These are phyloP conservation scores for Polychaeton citri DNA, from an alignment of 2,329 filamentous ascomycete species.

Conservation along the genomic window DNA sequence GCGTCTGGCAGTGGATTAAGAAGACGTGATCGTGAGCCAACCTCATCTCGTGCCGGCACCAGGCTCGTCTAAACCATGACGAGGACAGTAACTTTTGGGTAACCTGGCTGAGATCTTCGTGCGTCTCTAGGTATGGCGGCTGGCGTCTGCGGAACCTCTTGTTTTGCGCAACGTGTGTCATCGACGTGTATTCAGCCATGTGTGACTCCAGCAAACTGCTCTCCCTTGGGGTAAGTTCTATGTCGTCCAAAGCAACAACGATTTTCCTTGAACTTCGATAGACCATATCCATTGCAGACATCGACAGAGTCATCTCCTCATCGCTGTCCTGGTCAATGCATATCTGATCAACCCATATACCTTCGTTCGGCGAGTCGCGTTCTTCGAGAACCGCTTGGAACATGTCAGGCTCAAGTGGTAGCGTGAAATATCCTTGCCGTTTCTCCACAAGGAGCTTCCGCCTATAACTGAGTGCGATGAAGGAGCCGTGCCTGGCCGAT, in stretches of 20 bases:
- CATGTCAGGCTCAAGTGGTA: conserved; percentile 25
- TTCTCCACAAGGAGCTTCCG: conserved; percentile 20
- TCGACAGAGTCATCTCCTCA: conserved; percentile 24
- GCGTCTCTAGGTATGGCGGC: conserved; percentile 18
- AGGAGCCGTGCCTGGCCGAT: conserved; percentile 23
- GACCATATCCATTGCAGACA: conserved; percentile 29
- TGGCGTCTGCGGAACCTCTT: conserved; percentile 20
- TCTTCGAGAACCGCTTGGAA: conserved; percentile 29
- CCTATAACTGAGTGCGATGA: conserved; percentile 32
- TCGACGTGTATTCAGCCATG: conserved; percentile 22
- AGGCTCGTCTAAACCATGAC: conserved; percentile 31
- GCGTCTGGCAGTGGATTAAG: conserved; percentile 22
- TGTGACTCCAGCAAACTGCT: conserved; percentile 25
- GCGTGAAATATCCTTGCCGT: conserved; percentile 23
- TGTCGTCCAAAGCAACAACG: conserved; percentile 29
- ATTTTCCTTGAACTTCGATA: conserved; percentile 29
- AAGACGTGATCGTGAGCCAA: conserved; percentile 28
- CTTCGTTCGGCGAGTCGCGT: conserved; percentile 22
- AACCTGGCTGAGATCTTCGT: conserved; percentile 19
- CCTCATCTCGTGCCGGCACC: conserved; percentile 32
- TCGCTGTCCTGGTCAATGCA: conserved; percentile 30
- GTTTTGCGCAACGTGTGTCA: conserved; percentile 15
- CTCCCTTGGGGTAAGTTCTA: conserved; percentile 23
- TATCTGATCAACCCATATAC: conserved; percentile 33
- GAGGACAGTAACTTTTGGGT: conserved; percentile 26